These are phyloP conservation scores for Fusarium equiseti DNA, from an alignment of 2,329 filamentous ascomycete species.

Conservation along the genomic window DNA sequence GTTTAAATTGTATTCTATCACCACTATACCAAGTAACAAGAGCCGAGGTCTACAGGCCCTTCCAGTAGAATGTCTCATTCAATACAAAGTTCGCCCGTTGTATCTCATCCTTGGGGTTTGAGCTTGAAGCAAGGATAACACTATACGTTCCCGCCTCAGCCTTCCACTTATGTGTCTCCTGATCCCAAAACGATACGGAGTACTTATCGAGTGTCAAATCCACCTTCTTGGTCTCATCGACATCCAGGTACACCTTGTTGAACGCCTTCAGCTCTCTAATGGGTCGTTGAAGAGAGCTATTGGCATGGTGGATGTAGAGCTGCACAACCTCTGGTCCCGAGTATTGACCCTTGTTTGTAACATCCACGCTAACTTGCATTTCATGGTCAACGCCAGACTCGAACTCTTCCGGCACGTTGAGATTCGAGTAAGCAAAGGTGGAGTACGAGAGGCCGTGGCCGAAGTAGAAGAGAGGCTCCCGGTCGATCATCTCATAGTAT, in stretches of 20 bases:
- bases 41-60: background rate
- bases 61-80: conserved; percentile 26
- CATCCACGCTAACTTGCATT: conserved; percentile 29
- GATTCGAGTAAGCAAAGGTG: conserved; percentile 65
- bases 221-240: background rate
- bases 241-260: conserved; percentile 5
- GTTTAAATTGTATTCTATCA: rapidly evolving
- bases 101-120: conserved; percentile 36
- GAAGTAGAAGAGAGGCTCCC: conserved; percentile 72
- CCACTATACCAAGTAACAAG: rapidly evolving
- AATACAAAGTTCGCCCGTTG: conserved; percentile 11
- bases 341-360: conserved; percentile 21
- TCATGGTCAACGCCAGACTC: background rate
- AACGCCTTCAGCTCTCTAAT: conserved; percentile 34
- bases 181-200: conserved; percentile 36
- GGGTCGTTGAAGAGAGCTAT: conserved; percentile 30
- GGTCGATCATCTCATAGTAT: conserved; percentile 67
- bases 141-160: conserved; percentile 37
- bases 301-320: conserved; percentile 28
- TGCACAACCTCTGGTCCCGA: conserved; percentile 36
- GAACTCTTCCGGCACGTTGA: conserved; percentile 11
- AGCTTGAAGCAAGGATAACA: conserved; percentile 37
- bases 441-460: conserved; percentile 80
- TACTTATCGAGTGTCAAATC: conserved; percentile 32
- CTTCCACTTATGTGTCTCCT: conserved; percentile 34